Evolutionary conservation across 1,139 yeast species (phyloP).

Genomic region (Casaregolazyma suthepensis): DNA sequence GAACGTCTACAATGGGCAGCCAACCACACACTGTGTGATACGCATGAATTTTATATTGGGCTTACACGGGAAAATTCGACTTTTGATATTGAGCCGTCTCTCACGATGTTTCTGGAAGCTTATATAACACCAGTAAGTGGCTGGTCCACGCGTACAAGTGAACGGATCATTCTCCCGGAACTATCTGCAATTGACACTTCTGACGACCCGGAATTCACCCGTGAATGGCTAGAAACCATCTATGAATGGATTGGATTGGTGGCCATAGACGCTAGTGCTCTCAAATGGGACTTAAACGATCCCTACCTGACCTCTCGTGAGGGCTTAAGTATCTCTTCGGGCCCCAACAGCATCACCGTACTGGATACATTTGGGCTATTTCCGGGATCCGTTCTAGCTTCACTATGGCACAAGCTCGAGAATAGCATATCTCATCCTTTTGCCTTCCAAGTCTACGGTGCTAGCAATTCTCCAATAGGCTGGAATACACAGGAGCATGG

Average conservation of each 20-base stretch:
- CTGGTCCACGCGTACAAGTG: not conserved
- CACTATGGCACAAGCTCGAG: slow-evolving; percentile 2
- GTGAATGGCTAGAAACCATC: slow-evolving; percentile 28
- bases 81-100: not conserved
- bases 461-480: slow-evolving; percentile 27
- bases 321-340: not conserved
- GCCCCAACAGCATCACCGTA: not conserved
- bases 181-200: not conserved
- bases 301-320: not conserved
- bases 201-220: slow-evolving; percentile 7
- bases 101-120: not conserved
- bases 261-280: slow-evolving; percentile 17
- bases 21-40: slow-evolving; percentile 23
- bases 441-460: slow-evolving; percentile 24
- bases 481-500: slow-evolving; percentile 27
- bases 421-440: not conserved
- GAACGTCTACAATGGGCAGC: slow-evolving; percentile 38
- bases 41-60: not conserved
- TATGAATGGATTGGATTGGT: slow-evolving; percentile 31
- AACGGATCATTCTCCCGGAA: not conserved
- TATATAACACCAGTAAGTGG: not conserved
- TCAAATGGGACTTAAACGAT: not conserved
- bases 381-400: slow-evolving; percentile 8
- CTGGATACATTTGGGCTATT: slow-evolving; percentile 18
- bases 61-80: not conserved